Base-by-base conservation (phyloP, 2,329 filamentous ascomycete genomes). In the Coleophoma cylindrospora region DNA sequence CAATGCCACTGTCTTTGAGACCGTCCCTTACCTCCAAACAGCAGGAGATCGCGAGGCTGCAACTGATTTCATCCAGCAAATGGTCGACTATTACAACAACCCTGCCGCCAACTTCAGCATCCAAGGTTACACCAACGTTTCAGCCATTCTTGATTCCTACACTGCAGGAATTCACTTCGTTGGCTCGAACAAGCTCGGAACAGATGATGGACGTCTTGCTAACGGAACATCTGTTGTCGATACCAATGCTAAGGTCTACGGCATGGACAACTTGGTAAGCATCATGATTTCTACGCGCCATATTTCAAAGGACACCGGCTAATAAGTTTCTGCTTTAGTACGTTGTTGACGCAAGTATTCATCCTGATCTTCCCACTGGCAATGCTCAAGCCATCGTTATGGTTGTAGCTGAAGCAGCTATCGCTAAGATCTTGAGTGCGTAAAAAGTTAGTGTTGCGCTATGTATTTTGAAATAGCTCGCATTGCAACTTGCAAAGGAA, bases 331-430 rank as follows among this genome's bases (percentile, higher is more conserved):
- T 27, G 27, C 27, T 27, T 3, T 27, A 27, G 45, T 84, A 81
- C 59, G 76, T 86, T 17, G 79, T 86, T 9, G 83, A 87, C 58
- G 83, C 78, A 0, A 78, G 77, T 52, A 81, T 87, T 60, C 83
- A 86, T 69, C 82, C 83, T 0, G 83, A 83, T 56, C 77, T 86
- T 54, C 74, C 81, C 2, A 83, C 82, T 0, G 79, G 81, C 17
- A 88, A 88, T 67, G 84, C 84, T 4, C 77, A 80, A 41, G 76
- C 80, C 2, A 75, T 79, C 41, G 79, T 86, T 58, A 79, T 86
- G 64, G 72, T 82, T 36, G 79, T 76, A n/a, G 77, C 81, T 19
- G 83, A 86, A 69, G 38, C 21, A 14, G 45, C 45, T 15, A 15
- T 21, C 12, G 17, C 17, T 11, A 41, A 41, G 38, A 17, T 41